Conservation (phyloP, 73 alveolate genomes). For the Paramecium bursaria region DNA sequence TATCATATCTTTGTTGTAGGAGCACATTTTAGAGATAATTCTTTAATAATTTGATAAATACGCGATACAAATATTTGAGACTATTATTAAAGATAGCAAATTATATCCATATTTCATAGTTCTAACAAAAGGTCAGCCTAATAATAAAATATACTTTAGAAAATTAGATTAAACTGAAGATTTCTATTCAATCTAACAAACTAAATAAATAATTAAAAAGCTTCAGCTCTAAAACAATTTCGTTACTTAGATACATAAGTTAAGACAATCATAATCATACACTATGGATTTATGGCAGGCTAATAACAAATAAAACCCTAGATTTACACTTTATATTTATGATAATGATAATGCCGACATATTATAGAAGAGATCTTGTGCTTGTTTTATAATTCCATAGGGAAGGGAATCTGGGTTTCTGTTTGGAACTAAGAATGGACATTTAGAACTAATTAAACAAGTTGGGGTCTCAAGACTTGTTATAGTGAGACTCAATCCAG, state of each 20-base stretch:
- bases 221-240: slow-evolving; percentile 54
- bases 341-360: slow-evolving; percentile 29
- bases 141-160: slow-evolving; percentile 2
- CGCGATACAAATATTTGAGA: slow-evolving; percentile 53
- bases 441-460: slow-evolving; percentile 54
- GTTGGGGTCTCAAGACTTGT: slow-evolving; percentile 62
- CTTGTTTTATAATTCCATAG: slow-evolving; percentile 65
- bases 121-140: slow-evolving; percentile 1
- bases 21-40: slow-evolving; percentile 52
- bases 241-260: slow-evolving; percentile 58
- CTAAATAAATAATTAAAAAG: slow-evolving; percentile 51
- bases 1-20: slow-evolving; percentile 45
- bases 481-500: slow-evolving; percentile 68
- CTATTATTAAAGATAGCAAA: slow-evolving; percentile 56
- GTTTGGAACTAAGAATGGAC: slow-evolving; percentile 65
- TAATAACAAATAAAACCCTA: slow-evolving; percentile 50
- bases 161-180: slow-evolving; percentile 25
- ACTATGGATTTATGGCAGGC: slow-evolving; percentile 66
- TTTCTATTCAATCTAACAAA: slow-evolving; percentile 1
- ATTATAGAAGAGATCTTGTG: slow-evolving; percentile 57
- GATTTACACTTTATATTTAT: slow-evolving; percentile 52
- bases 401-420: slow-evolving; percentile 62
- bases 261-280: slow-evolving; percentile 42
- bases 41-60: slow-evolving; percentile 3
- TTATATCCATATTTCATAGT: slow-evolving; percentile 68